Conservation (phyloP, 2,329 filamentous ascomycete genomes). For the Colletotrichum sp. region DNA sequence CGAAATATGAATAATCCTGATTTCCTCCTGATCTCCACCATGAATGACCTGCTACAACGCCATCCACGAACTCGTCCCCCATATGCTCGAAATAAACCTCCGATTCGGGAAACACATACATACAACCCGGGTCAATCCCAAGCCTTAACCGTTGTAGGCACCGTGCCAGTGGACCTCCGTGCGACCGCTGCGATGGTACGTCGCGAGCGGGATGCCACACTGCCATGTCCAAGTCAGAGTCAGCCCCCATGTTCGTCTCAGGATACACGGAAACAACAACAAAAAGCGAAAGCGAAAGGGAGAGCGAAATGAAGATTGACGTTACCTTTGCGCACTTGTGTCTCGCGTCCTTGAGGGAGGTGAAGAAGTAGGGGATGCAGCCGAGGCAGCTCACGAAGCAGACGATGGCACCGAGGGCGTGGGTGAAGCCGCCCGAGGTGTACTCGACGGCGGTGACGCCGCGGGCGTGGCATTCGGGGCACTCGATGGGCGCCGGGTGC, state of each 20-base stretch:
- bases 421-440: slow-evolving; percentile 24
- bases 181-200: slow-evolving; percentile 27
- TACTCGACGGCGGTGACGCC: slow-evolving; percentile 24
- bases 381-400: slow-evolving; percentile 25
- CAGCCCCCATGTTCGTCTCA: background rate
- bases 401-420: slow-evolving; percentile 21
- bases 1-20: background rate
- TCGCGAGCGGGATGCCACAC: slow-evolving; percentile 26
- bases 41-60: background rate
- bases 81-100: background rate
- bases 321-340: slow-evolving; percentile 25
- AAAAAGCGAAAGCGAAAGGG: background rate
- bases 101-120: background rate
- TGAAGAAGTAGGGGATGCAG: slow-evolving; percentile 26
- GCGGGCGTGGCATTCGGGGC: slow-evolving; percentile 24
- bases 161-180: slow-evolving; percentile 25
- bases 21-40: background rate
- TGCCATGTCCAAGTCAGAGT: background rate
- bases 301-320: background rate
- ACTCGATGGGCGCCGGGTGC: slow-evolving; percentile 22
- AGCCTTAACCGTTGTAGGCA: background rate
- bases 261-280: background rate
- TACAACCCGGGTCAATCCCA: background rate
- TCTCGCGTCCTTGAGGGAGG: slow-evolving; percentile 23
- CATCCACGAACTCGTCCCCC: background rate